Base-by-base conservation (phyloP, 306 rosid genomes). In the Malus sieversii region DNA sequence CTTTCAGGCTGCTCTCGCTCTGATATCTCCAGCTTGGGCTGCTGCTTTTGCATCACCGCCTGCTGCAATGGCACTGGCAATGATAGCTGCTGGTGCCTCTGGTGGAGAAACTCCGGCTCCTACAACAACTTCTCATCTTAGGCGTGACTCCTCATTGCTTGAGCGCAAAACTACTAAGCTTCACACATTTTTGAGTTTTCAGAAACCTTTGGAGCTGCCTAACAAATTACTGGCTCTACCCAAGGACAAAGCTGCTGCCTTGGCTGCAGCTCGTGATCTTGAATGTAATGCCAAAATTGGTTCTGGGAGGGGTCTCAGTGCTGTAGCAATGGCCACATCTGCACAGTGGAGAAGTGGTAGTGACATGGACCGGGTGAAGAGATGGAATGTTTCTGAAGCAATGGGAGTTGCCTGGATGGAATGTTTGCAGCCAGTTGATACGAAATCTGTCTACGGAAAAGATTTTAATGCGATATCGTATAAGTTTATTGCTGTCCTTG, bases 341-440 rank as follows among this genome's bases (percentile, higher is more conserved):
- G 92, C 96, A 69, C 97, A 92, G 79, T 70, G 99, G 84, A 88
- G 99, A 84, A 90, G 29, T 82, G 87, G 82, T 66, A 78, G 97
- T 83, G 97, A 95, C 85, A 82, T 77, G 90, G 97, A 92, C 70
- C 97, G 97, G 46, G 97, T 88, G 79, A 82, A 73, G 85, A 87
- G 97, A 82, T 95, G 99, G 99, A 95, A 71, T 84, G 58, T 87
- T 73, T 81, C 91, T 76, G 99, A 95, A 90, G 97, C 99, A 71
- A 95, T 90, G 99, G 99, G 85, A 83, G 96, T 92, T 85, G 99
- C 99, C 45, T 95, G 99, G 99, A 90, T 87, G 86, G 99, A 95
- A 85, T 95, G 99, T 86, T 77, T 95, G 84, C 97, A 90, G 79
- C 97, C 97, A 84, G 89, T 95, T 82, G 97, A 89, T 87, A 95